These are phyloP conservation scores for Atkinsonella hypoxylon DNA, from an alignment of 2,329 filamentous ascomycete genomes.

Conservation along the genomic window DNA sequence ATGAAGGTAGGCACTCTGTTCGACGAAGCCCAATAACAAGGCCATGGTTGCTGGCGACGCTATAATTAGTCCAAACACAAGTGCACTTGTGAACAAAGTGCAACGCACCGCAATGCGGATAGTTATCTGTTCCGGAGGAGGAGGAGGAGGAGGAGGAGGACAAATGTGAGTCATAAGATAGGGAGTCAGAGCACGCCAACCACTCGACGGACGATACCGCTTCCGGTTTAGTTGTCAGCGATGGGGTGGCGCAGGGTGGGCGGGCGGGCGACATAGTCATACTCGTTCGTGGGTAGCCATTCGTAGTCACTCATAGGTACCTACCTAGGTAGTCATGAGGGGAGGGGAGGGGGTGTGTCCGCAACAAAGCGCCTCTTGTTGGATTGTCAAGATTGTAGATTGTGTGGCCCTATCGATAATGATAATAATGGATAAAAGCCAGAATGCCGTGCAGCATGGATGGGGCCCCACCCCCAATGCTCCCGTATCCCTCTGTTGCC, in stretches of 20 bases:
- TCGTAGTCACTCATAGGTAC: too few species aligned
- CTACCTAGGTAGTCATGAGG: too few species aligned
- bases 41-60: not conserved
- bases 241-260: constrained; percentile 4
- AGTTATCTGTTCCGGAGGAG: not conserved
- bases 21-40: too few species aligned
- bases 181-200: constrained; percentile 1
- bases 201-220: constrained; percentile 2
- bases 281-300: too few species aligned
- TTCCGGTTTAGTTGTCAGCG: constrained; percentile 3
- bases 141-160: not conserved
- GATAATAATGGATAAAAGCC: too few species aligned
- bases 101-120: not conserved
- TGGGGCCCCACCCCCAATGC: too few species aligned
- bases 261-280: not conserved
- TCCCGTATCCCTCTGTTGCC: too few species aligned
- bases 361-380: too few species aligned
- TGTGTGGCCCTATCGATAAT: too few species aligned
- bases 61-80: not conserved
- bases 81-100: not conserved
- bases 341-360: too few species aligned
- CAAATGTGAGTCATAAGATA: constrained; percentile 8
- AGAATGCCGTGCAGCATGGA: too few species aligned
- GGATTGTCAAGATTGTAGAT: too few species aligned
- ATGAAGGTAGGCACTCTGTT: not conserved